These are phyloP conservation scores for Cercospora janseana DNA, from an alignment of 2,329 filamentous ascomycete genomes.

Conservation along the genomic window DNA sequence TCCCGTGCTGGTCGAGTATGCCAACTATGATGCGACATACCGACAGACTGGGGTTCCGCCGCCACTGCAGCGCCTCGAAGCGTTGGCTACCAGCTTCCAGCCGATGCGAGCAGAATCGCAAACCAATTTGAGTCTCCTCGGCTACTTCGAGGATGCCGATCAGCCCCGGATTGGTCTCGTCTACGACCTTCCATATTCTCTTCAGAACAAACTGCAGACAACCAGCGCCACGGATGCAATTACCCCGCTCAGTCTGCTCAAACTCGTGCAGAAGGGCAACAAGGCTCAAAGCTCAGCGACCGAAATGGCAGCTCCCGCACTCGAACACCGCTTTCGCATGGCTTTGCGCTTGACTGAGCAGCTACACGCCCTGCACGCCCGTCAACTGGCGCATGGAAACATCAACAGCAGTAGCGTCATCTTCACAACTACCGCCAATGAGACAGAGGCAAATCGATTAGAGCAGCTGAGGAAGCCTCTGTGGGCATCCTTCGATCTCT, in stretches of 20 bases:
- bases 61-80: conserved; percentile 47
- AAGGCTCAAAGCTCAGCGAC: conserved; percentile 43
- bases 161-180: conserved; percentile 69
- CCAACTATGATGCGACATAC: conserved; percentile 50
- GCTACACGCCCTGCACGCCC: conserved; percentile 69
- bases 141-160: conserved; percentile 71
- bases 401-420: conserved; percentile 66
- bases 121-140: conserved; percentile 57
- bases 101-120: conserved; percentile 37
- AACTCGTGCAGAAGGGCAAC: conserved; percentile 48
- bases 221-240: conserved; percentile 37
- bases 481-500: conserved; percentile 72
- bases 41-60: conserved; percentile 48
- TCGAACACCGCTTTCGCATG: conserved; percentile 74
- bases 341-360: conserved; percentile 71
- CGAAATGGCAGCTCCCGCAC: conserved; percentile 54
- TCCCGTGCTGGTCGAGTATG: conserved; percentile 70
- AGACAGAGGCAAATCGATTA: conserved; percentile 46
- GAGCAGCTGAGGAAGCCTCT: conserved; percentile 65
- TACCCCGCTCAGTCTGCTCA: conserved; percentile 47
- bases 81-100: conserved; percentile 36
- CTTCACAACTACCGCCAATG: conserved; percentile 55
- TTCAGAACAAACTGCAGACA: conserved; percentile 45
- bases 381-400: conserved; percentile 68
- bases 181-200: conserved; percentile 65